Evolutionary conservation across 352 stramenopile species (phyloP), one percentile per base, ranked within the genome.

Genomic region (Pythium myriotylum): DNA sequence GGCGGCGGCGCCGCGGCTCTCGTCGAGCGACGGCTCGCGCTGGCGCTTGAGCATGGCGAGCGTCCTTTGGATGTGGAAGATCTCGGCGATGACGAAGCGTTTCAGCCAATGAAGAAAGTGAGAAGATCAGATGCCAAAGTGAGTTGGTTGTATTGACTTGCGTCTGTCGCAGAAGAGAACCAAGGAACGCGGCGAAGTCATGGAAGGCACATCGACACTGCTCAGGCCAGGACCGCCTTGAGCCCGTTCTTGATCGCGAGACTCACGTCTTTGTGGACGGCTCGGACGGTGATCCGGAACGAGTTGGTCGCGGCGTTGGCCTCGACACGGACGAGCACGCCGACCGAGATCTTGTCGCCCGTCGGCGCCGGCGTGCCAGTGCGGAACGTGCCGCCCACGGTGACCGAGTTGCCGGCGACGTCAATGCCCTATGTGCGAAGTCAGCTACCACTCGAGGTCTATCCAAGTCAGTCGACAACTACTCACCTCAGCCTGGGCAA

Each of bases 301-400:
- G 81, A 69, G 37, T 88, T 92, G 41, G 68, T 79, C 65, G 88
- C 72, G 26, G 76, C 59, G 68, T 97, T 95, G 29, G 75, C 88
- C 80, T 98, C 93, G 22, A 98, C 74, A 40, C 92, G 83, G 29
- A 96, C 81, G 35, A 98, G 76, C 67, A 89, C 97, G 17, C 95
- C 95, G 51, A 98, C 91, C 50, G 95, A 97, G 42, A 98, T 85
- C 67, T 97, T 97, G 56, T 97, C 95, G 7, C 94, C 94, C 53
- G 86, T 97, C 20, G 81, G 76, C 41, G 88, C 84, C 53, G 90
- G 81, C 1, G 94, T 83, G 35, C 88, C 94, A 22, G 93, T 98
- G 60, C 91, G 84, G 59, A 97, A 98, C 14, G 91, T 98, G 24
- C 81, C 89, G 16, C 89, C 89, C 14, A 92, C 83, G 3, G 91